A percentile compares a stretch with the other conserved stretches of the same genome.
phyloP scores from a whole-genome alignment of 179 eudicot species.

The Beta lomatogona region DNA sequence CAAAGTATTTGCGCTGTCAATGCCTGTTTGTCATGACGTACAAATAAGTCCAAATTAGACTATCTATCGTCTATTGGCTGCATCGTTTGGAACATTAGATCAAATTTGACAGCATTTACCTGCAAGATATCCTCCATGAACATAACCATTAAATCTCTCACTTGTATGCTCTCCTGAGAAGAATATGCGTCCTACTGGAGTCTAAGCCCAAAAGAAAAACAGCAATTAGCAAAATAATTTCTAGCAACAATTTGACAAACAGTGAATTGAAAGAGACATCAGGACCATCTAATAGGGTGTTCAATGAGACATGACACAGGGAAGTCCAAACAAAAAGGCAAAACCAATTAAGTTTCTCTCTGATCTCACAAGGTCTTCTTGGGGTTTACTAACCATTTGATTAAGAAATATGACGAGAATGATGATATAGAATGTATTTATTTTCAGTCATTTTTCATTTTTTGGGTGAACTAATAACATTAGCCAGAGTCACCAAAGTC shows the following conservation, averaged over 20 bases:
- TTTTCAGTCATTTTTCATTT: too few relatives aligned
- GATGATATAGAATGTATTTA: too few relatives aligned
- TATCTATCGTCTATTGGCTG: background rate
- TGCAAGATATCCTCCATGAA: slow-evolving; percentile 88
- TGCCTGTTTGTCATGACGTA: slow-evolving; percentile 45
- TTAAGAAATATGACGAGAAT: too few relatives aligned
- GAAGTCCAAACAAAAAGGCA: background rate
- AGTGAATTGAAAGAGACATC: background rate
- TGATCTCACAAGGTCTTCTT: too few relatives aligned
- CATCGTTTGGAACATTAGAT: background rate
- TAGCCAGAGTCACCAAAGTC: too few relatives aligned
- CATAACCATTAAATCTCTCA: slow-evolving; percentile 84
- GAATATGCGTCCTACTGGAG: slow-evolving; percentile 71
- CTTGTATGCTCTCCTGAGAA: slow-evolving; percentile 94
- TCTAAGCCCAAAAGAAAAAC: slow-evolving; percentile 39
- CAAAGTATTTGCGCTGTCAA: slow-evolving; percentile 66
- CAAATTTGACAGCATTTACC: slow-evolving; percentile 39
- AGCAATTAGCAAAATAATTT: background rate
- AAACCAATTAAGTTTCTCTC: too few relatives aligned
- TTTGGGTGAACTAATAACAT: too few relatives aligned
- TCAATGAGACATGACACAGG: background rate
- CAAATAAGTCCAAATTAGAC: slow-evolving; percentile 3
- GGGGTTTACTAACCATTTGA: too few relatives aligned
- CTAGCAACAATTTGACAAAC: background rate
- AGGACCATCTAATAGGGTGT: too few relatives aligned